These are phyloP conservation scores for Achlya hypogyna DNA, from an alignment of 352 stramenopile genomes.

Conservation along the genomic window DNA sequence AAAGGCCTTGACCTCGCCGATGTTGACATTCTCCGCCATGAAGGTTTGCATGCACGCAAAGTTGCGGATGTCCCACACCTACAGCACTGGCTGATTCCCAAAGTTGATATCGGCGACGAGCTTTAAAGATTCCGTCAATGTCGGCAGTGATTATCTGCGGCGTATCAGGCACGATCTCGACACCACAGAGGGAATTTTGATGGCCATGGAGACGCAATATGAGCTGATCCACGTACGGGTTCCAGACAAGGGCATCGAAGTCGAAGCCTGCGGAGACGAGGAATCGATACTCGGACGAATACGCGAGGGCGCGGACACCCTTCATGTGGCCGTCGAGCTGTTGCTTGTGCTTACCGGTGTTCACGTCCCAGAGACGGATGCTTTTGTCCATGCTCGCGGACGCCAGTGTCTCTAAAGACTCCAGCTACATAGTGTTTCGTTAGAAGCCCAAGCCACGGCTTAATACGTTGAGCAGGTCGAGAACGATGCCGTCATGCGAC, in stretches of 20 bases:
- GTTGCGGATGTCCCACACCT: conserved; percentile 84
- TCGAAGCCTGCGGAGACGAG: conserved; percentile 83
- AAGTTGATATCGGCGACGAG: no score
- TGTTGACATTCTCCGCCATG: conserved; percentile 41
- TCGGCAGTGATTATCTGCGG: conserved; percentile 83
- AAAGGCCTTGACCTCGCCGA: conserved; percentile 65
- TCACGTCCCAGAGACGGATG: conserved; percentile 82
- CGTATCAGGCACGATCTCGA: conserved; percentile 79
- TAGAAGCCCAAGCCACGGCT: not conserved
- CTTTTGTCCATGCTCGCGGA: conserved; percentile 84
- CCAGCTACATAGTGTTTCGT: conserved; percentile 30
- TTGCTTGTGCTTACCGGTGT: conserved; percentile 78
- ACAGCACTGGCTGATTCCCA: not conserved
- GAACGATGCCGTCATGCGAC: conserved; percentile 82
- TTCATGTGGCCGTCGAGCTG: conserved; percentile 79
- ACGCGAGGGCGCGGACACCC: conserved; percentile 67
- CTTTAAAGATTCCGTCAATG: conserved; percentile 71
- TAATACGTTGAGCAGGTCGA: conserved; percentile 65
- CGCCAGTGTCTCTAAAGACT: conserved; percentile 68
- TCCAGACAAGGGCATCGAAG: conserved; percentile 85
- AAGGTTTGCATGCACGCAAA: conserved; percentile 87
- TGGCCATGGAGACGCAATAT: conserved; percentile 81
- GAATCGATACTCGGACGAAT: conserved; percentile 79
- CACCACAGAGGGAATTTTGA: conserved; percentile 74
- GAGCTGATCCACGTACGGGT: conserved; percentile 83